Evolutionary conservation across 768 basidiomycete genomes (phyloP), one percentile per base, ranked within the genome.

Genomic region (Thelephora aurantiotincta): DNA sequence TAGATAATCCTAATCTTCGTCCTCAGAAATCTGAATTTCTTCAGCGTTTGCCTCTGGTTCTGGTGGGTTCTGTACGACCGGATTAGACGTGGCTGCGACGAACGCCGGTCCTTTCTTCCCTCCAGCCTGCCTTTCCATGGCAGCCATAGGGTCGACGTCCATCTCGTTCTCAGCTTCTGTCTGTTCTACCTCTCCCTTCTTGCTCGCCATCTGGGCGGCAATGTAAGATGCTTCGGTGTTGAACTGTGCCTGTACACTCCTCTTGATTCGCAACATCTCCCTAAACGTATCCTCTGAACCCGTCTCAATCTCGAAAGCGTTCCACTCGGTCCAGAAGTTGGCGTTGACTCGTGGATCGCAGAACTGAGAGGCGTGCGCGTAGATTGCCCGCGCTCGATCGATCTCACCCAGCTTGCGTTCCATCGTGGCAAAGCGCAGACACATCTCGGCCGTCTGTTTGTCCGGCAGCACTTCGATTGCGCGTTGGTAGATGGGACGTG

Each of bases 331-430:
- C 96, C 96, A 98, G 73, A 98, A 98, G 50, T 81, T 79, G 33
- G 91, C 82, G 60, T 86, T 79, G 52, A 85, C 77, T 14, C 94
- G 77, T 11, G 94, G 94, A 60, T 98, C 94, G 63, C 94, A 99
- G 74, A 99, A 98, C 59, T 99, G 96, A 16, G 89, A 91, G 0
- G 96, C 94, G 59, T 98, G 94, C 1, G 92, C 94, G 55, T 94
- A 98, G 54, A 98, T 85, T 1, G 92, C 85, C 44, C 96, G 80
- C 11, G 96, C 96, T 20, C 96, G 77, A 67, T 99, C 96, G 63
- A 99, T 98, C 68, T 99, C 96, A 47, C 96, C 96, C 33, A 99
- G 78, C 62, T 99, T 99, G 55, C 94, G 82, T 63, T 99, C 96
- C 57, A 99, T 77, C 33, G 78, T 76, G 3, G 96, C 94, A 62